These are phyloP conservation scores for Coriolopsis trogii DNA, from an alignment of 1,284 basidiomycete species.

Conservation along the genomic window DNA sequence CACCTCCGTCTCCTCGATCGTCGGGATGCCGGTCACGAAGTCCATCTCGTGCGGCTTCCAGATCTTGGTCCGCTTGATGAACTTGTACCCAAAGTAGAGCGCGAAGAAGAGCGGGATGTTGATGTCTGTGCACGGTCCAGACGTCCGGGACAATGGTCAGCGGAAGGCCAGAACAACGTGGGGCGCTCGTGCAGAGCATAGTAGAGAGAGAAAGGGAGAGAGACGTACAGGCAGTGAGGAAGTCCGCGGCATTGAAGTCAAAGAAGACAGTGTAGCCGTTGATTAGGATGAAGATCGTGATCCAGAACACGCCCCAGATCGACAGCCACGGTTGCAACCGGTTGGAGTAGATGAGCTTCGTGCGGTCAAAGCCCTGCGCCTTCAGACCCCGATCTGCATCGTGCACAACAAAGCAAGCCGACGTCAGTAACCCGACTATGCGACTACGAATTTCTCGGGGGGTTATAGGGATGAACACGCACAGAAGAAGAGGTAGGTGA, in stretches of 20 bases:
- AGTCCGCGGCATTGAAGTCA: constrained; percentile 59
- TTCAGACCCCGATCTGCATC: constrained; percentile 54
- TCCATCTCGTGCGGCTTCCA: constrained; percentile 60
- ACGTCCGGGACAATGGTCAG: too few species aligned
- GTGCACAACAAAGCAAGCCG: constrained; percentile 31
- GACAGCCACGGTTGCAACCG: constrained; percentile 44
- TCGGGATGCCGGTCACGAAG: constrained; percentile 59
- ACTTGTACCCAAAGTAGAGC: constrained; percentile 55
- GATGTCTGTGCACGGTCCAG: too few species aligned
- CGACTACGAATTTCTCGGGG: too few species aligned
- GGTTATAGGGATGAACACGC: constrained; percentile 15
- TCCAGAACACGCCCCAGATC: constrained; percentile 43
- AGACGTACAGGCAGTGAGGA: constrained; percentile 59
- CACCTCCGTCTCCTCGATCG: constrained; percentile 55
- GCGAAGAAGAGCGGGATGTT: constrained; percentile 55
- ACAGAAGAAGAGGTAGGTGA: constrained; percentile 79
- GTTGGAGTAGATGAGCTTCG: constrained; percentile 55
- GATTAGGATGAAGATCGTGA: constrained; percentile 44
- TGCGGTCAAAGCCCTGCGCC: constrained; percentile 59
- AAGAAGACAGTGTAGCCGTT: constrained; percentile 40
- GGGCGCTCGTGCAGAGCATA: too few species aligned
- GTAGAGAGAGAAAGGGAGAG: neutral
- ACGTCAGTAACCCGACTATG: too few species aligned
- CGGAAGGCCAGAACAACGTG: neutral
- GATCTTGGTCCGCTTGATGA: constrained; percentile 52